Conservation (phyloP, 129 eudicot genomes). For the Tagetes erecta region DNA sequence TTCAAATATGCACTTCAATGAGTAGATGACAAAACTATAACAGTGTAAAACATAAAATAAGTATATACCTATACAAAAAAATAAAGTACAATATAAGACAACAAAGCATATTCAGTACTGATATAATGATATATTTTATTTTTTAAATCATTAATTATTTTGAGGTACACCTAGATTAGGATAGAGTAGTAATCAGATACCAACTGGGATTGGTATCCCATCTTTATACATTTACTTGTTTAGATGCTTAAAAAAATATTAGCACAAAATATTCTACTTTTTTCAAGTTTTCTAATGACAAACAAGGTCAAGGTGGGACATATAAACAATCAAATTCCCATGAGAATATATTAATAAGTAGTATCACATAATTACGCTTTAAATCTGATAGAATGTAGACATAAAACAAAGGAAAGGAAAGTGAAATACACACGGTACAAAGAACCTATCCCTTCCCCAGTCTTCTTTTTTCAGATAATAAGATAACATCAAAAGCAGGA, state of each 20-base stretch:
- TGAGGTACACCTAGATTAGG: background rate
- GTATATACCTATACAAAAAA: background rate
- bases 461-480: background rate
- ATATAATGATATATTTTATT: background rate
- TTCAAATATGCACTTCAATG: background rate
- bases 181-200: conserved; percentile 1
- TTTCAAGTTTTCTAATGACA: background rate
- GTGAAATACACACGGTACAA: background rate
- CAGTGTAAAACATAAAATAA: background rate
- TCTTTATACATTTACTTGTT: background rate
- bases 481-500: conserved; percentile 4
- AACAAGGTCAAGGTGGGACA: background rate
- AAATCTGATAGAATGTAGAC: background rate
- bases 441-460: background rate
- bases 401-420: background rate
- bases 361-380: background rate
- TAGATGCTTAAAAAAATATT: background rate
- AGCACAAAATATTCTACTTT: background rate
- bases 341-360: background rate
- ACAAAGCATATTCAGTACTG: background rate
- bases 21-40: background rate
- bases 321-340: background rate
- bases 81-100: background rate
- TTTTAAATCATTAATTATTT: no score
- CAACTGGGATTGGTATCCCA: background rate